phyloP scores from a whole-genome alignment of 2,329 filamentous ascomycete genomes.

The Curvularia lunata region DNA sequence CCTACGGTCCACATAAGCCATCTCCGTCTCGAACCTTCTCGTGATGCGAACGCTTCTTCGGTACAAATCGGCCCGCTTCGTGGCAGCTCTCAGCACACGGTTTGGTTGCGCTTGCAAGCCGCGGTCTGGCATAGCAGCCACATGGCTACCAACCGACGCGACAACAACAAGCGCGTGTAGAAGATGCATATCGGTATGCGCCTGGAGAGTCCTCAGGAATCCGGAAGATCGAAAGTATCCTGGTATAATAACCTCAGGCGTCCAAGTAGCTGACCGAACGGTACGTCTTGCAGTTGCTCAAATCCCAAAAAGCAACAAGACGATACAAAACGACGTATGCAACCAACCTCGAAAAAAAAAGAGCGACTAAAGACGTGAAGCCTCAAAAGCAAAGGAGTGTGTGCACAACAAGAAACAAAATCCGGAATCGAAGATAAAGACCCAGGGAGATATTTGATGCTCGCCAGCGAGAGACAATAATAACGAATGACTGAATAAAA shows the following conservation, averaged over 20 bases:
- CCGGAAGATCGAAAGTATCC: neutral
- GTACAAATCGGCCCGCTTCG: conserved; percentile 34
- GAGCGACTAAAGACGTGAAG: neutral
- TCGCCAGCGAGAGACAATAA: neutral
- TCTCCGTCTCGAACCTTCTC: conserved; percentile 34
- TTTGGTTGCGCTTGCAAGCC: conserved; percentile 21
- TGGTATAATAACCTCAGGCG: neutral
- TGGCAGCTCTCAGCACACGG: conserved; percentile 44
- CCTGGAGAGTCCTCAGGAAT: neutral
- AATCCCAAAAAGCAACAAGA: neutral
- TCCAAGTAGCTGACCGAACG: neutral
- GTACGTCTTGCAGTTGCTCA: neutral
- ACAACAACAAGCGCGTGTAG: conserved; percentile 24
- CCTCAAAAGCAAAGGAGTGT: neutral
- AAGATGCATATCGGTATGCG: conserved; percentile 19
- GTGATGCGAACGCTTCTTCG: conserved; percentile 35
- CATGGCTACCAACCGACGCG: conserved; percentile 3
- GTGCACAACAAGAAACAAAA: neutral
- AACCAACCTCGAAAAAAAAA: neutral
- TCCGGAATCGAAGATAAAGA: neutral
- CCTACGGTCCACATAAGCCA: conserved; percentile 47
- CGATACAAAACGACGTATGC: neutral
- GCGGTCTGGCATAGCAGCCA: conserved; percentile 16
- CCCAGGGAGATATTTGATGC: neutral
- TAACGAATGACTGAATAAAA: neutral